Conservation (phyloP, 805 yeast species). For the Osmozyma mogii region DNA sequence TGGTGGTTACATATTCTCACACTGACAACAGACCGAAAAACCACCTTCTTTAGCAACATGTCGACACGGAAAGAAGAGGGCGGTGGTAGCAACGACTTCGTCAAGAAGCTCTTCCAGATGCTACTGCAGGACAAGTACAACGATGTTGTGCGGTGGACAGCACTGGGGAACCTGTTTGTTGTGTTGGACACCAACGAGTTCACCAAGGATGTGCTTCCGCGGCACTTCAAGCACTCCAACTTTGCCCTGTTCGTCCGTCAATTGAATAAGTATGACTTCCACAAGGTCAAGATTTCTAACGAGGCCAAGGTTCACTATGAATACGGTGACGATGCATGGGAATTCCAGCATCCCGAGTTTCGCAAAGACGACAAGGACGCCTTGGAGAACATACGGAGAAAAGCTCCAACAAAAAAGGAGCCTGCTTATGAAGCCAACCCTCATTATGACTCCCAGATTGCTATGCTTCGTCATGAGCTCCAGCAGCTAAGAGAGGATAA, state of each 20-base stretch:
- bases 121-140: slow-evolving; percentile 72
- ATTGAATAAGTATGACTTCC: slow-evolving; percentile 93
- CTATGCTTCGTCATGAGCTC: slow-evolving; percentile 8
- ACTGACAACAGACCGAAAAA: no score
- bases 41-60: no score
- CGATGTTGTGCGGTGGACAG: slow-evolving; percentile 79
- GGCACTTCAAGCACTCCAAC: slow-evolving; percentile 90
- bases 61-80: not conserved
- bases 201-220: slow-evolving; percentile 80
- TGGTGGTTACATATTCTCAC: no score
- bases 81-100: slow-evolving; percentile 52
- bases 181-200: slow-evolving; percentile 87
- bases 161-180: slow-evolving; percentile 77
- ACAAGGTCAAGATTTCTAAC: slow-evolving; percentile 74
- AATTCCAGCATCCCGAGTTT: slow-evolving; percentile 88
- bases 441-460: slow-evolving; percentile 4
- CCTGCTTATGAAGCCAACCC: slow-evolving; percentile 5
- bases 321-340: slow-evolving; percentile 84
- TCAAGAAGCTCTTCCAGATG: slow-evolving; percentile 74
- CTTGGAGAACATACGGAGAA: slow-evolving; percentile 80
- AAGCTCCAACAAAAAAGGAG: slow-evolving; percentile 54
- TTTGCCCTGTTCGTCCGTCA: slow-evolving; percentile 94
- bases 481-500: slow-evolving; percentile 21
- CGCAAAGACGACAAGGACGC: slow-evolving; percentile 67
- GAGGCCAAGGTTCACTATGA: slow-evolving; percentile 48